phyloP scores from a whole-genome alignment of 2,329 filamentous ascomycete species.

The Fusarium tupiense region DNA sequence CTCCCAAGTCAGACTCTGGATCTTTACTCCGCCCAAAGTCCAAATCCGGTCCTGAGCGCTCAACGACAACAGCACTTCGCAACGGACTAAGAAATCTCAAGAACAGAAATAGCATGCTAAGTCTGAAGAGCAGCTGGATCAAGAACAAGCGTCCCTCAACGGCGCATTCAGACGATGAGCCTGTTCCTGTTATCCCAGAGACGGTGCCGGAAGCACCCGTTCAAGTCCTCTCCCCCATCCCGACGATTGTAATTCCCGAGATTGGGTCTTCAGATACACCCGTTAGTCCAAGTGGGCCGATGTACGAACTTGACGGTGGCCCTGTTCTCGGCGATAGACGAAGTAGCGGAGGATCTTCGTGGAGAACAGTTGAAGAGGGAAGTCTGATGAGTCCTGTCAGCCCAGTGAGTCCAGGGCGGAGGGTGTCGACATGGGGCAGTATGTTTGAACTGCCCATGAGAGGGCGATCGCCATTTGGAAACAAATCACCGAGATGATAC shows the following conservation, averaged over 20 bases:
- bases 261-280: constrained; percentile 14
- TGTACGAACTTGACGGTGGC: constrained; percentile 3
- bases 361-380: background rate
- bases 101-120: constrained; percentile 36
- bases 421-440: constrained; percentile 4
- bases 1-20: constrained; percentile 19
- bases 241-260: background rate
- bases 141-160: constrained; percentile 27
- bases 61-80: constrained; percentile 19
- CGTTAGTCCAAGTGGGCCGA: background rate
- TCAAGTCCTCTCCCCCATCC: background rate
- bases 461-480: background rate
- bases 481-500: background rate
- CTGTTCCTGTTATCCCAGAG: background rate
- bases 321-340: background rate
- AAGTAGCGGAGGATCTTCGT: constrained; percentile 28
- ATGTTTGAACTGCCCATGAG: constrained; percentile 13
- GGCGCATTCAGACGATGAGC: background rate
- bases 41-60: background rate
- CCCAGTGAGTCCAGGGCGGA: constrained; percentile 17
- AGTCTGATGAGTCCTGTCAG: background rate
- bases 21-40: constrained; percentile 20
- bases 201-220: background rate
- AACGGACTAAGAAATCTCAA: constrained; percentile 37
- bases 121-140: constrained; percentile 43